phyloP scores from a whole-genome alignment of 176 grass and related monocot species.

The Lolium multiflorum region DNA sequence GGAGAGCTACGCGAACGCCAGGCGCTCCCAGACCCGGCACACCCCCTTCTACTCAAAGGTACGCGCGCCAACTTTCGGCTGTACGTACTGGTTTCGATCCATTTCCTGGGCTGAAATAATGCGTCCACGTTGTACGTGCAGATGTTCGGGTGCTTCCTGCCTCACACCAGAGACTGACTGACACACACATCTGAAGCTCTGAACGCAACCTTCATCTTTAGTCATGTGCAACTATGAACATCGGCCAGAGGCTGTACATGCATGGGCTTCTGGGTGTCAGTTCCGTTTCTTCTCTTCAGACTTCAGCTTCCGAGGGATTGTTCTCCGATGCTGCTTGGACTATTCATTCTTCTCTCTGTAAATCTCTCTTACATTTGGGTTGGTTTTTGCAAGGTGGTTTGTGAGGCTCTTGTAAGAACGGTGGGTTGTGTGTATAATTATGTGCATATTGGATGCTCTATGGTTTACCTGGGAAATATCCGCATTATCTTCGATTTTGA shows the following conservation, averaged over 20 bases:
- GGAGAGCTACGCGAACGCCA: slow-evolving; percentile 28
- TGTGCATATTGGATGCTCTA: slow-evolving; percentile 10
- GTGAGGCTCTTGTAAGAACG: neutral
- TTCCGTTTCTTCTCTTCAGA: neutral
- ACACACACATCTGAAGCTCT: neutral
- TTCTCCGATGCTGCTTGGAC: neutral
- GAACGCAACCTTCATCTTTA: too few species aligned
- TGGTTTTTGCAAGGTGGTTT: neutral
- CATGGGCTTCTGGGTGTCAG: too few species aligned
- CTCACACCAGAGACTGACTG: neutral
- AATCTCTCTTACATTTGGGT: neutral
- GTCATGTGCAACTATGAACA: neutral
- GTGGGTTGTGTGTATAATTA: neutral
- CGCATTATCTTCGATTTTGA: neutral
- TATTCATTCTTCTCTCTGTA: neutral
- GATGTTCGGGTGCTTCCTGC: slow-evolving; percentile 59
- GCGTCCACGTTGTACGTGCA: neutral
- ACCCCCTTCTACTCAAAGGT: slow-evolving; percentile 62
- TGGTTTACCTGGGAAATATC: too few species aligned
- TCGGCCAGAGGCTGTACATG: too few species aligned
- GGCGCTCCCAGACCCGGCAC: slow-evolving; percentile 13
- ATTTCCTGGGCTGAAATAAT: neutral
- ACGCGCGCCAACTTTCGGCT: neutral
- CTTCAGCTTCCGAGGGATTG: neutral
- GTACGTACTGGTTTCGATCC: neutral